These are phyloP conservation scores for Trichoderma sp. DNA, from an alignment of 2,329 filamentous ascomycete species.

Conservation along the genomic window DNA sequence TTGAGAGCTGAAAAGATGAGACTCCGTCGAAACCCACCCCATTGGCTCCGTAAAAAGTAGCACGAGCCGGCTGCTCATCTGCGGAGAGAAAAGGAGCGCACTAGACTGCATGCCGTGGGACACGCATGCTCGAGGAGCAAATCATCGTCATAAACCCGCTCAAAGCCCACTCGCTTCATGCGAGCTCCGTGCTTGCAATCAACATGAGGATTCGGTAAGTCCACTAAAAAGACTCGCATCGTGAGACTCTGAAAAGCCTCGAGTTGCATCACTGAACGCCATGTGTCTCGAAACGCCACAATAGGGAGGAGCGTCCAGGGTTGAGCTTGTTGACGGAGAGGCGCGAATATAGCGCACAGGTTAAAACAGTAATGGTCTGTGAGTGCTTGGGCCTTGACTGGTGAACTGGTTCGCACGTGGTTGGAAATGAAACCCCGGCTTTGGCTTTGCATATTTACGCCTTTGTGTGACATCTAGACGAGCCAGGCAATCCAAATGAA, in stretches of 20 bases:
- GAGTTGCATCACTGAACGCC: background rate
- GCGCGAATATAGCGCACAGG: background rate
- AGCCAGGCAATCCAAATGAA: background rate
- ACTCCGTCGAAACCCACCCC: slow-evolving; percentile 12
- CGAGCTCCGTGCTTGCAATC: slow-evolving; percentile 13
- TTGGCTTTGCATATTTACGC: background rate
- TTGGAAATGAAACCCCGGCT: background rate
- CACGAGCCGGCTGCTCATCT: slow-evolving; percentile 6
- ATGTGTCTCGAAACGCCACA: background rate
- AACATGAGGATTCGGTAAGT: slow-evolving; percentile 12
- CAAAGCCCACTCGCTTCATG: background rate
- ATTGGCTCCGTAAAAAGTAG: slow-evolving; percentile 2
- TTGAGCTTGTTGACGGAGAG: background rate
- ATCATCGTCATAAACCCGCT: background rate
- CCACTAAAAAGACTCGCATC: slow-evolving; percentile 16
- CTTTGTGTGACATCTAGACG: background rate
- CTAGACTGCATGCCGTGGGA: slow-evolving; percentile 1
- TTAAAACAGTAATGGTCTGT: background rate
- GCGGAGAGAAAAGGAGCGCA: slow-evolving; percentile 15
- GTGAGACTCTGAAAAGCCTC: slow-evolving; percentile 4
- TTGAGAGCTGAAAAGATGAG: slow-evolving; percentile 9
- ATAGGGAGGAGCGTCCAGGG: background rate
- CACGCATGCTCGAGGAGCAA: background rate
- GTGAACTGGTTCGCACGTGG: background rate
- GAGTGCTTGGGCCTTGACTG: background rate